Conservation (phyloP, 805 yeast genomes). For the Spathaspora girioi region DNA sequence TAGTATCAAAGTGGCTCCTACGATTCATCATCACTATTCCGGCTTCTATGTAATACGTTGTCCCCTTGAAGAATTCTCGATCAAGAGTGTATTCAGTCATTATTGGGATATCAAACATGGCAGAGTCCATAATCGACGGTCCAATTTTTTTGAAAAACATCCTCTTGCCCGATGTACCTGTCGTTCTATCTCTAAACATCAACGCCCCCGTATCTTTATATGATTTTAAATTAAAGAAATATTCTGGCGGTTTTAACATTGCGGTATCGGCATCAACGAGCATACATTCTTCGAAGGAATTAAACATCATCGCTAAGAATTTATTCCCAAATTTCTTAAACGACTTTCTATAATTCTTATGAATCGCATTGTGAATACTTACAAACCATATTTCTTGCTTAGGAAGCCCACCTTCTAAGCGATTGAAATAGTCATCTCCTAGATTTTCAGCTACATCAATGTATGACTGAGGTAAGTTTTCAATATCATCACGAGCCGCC, state of each 20-base stretch:
- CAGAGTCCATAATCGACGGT: slow-evolving; percentile 21
- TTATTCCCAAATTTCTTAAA: slow-evolving; percentile 31
- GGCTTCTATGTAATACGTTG: slow-evolving; percentile 34
- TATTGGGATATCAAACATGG: slow-evolving; percentile 29
- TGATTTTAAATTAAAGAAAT: slow-evolving; percentile 23
- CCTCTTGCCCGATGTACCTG: slow-evolving; percentile 13
- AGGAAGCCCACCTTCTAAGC: slow-evolving; percentile 23
- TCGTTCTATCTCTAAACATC: slow-evolving; percentile 26
- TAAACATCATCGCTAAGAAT: slow-evolving; percentile 53
- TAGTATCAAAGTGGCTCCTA: too few relatives aligned
- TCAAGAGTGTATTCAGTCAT: slow-evolving; percentile 27
- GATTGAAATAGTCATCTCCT: slow-evolving; percentile 10
- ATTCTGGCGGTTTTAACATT: slow-evolving; percentile 22
- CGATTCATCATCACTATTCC: slow-evolving; percentile 22
- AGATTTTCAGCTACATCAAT: slow-evolving; percentile 15
- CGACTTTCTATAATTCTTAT: slow-evolving; percentile 13
- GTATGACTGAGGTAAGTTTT: slow-evolving; percentile 20
- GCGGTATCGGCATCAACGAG: slow-evolving; percentile 51
- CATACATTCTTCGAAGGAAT: slow-evolving; percentile 51
- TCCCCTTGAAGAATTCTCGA: slow-evolving; percentile 23
- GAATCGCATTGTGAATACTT: slow-evolving; percentile 19
- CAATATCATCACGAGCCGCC: slow-evolving; percentile 22
- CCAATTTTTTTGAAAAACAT: slow-evolving; percentile 18
- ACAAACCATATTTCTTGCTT: slow-evolving; percentile 35
- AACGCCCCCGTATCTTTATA: slow-evolving; percentile 29